These are phyloP conservation scores for Cryptococcus sp. DNA, from an alignment of 1,284 basidiomycete species.

Conservation along the genomic window DNA sequence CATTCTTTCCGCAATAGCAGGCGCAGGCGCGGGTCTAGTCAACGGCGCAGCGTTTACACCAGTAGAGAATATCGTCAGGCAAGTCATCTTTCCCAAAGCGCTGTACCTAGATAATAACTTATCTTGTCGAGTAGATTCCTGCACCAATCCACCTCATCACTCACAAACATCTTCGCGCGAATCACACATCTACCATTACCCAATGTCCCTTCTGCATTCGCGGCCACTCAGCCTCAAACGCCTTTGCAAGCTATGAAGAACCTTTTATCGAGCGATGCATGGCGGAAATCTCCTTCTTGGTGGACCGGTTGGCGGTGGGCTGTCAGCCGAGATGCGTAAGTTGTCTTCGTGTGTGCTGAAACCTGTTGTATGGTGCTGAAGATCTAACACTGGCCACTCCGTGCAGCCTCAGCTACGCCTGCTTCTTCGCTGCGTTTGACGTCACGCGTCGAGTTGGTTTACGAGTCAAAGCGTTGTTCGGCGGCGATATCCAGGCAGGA, in stretches of 20 bases:
- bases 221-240: slow-evolving; percentile 22
- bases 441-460: slow-evolving; percentile 46
- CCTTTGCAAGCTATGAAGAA: slow-evolving; percentile 39
- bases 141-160: slow-evolving; percentile 34
- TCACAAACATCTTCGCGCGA: slow-evolving; percentile 21
- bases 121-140: slow-evolving; percentile 23
- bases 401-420: slow-evolving; percentile 47
- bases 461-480: slow-evolving; percentile 44
- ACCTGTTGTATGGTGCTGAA: no score
- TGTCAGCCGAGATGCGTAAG: slow-evolving; percentile 45
- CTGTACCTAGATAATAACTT: not conserved
- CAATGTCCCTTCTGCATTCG: slow-evolving; percentile 16
- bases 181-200: slow-evolving; percentile 32
- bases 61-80: slow-evolving; percentile 50
- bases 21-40: slow-evolving; percentile 47
- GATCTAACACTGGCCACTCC: no score
- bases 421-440: slow-evolving; percentile 53
- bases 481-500: slow-evolving; percentile 23
- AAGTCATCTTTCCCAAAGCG: not conserved
- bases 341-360: not conserved
- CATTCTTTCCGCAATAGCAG: slow-evolving; percentile 45
- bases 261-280: slow-evolving; percentile 38
- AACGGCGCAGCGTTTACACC: slow-evolving; percentile 51
- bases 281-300: slow-evolving; percentile 42
- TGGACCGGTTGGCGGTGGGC: slow-evolving; percentile 51